These are phyloP conservation scores for Candida montana DNA, from an alignment of 805 yeast genomes.

Conservation along the genomic window DNA sequence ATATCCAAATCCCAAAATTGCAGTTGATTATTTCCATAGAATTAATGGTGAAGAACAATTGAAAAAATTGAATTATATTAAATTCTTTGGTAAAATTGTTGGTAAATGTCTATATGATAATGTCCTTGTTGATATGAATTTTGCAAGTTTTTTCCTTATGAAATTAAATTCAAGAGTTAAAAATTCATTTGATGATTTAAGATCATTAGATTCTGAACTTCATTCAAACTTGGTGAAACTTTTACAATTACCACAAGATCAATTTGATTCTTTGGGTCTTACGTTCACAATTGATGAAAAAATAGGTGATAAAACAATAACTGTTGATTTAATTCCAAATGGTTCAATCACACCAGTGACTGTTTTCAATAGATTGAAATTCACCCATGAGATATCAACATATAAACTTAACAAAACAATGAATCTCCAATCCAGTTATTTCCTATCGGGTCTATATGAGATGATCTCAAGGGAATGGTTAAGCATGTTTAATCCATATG, in stretches of 20 bases:
- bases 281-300: conserved; percentile 59
- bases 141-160: conserved; percentile 80
- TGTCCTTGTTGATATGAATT: conserved; percentile 72
- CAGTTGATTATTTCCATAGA: conserved; percentile 28
- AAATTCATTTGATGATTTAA: conserved; percentile 74
- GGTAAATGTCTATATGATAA: conserved; percentile 89
- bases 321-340: conserved; percentile 53
- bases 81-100: conserved; percentile 74
- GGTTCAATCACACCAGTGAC: conserved; percentile 59
- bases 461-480: conserved; percentile 74
- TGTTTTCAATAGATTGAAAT: conserved; percentile 57
- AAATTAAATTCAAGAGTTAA: conserved; percentile 40
- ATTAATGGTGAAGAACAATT: conserved; percentile 28
- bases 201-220: conserved; percentile 61
- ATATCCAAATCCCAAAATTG: conserved; percentile 66
- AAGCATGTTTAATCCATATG: conserved; percentile 77
- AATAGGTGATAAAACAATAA: conserved; percentile 30
- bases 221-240: conserved; percentile 62
- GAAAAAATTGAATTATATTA: conserved; percentile 31
- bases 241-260: conserved; percentile 46
- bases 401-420: conserved; percentile 67
- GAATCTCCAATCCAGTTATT: conserved; percentile 51
- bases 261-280: conserved; percentile 49
- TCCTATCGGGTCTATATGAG: conserved; percentile 65
- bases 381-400: conserved; percentile 71